phyloP scores from a whole-genome alignment of 805 yeast genomes.

The Hanseniaspora singularis region DNA sequence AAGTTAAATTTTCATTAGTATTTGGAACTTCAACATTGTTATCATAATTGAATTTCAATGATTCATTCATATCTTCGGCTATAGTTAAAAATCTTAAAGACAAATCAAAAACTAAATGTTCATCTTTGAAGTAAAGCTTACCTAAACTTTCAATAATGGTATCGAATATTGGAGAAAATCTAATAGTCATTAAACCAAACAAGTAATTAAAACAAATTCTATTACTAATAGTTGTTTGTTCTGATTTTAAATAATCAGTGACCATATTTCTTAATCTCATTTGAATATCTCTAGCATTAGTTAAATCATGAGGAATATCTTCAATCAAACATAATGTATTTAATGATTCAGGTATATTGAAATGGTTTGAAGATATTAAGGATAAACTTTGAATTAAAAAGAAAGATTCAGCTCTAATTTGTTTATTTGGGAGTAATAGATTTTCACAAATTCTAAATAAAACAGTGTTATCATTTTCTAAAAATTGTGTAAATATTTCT shows the following conservation, averaged over 20 bases:
- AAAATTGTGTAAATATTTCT: background rate
- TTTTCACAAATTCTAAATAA: slow-evolving; percentile 25
- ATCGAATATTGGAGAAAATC: slow-evolving; percentile 78
- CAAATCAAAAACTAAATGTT: slow-evolving; percentile 45
- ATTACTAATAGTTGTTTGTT: slow-evolving; percentile 20
- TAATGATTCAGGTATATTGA: slow-evolving; percentile 33
- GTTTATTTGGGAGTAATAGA: slow-evolving; percentile 39
- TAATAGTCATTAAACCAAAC: slow-evolving; percentile 61
- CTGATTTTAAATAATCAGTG: slow-evolving; percentile 30
- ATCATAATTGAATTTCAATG: slow-evolving; percentile 18
- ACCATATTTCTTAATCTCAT: slow-evolving; percentile 54
- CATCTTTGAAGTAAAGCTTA: slow-evolving; percentile 32
- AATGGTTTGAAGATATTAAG: slow-evolving; percentile 20
- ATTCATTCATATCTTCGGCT: slow-evolving; percentile 20
- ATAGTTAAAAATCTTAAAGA: slow-evolving; percentile 29
- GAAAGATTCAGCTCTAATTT: slow-evolving; percentile 41
- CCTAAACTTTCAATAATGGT: slow-evolving; percentile 55
- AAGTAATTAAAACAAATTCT: slow-evolving; percentile 36
- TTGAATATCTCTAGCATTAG: slow-evolving; percentile 62
- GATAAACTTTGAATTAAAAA: slow-evolving; percentile 30
- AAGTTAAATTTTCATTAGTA: slow-evolving; percentile 12
- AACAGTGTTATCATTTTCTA: background rate
- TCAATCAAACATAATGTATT: slow-evolving; percentile 50
- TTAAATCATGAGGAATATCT: slow-evolving; percentile 55
- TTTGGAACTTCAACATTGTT: slow-evolving; percentile 13